Percentiles rank a stretch among this genome's conserved stretches.
These are phyloP conservation scores for Gossypium bickii DNA, from an alignment of 345 rosid species.

Conservation along the genomic window DNA sequence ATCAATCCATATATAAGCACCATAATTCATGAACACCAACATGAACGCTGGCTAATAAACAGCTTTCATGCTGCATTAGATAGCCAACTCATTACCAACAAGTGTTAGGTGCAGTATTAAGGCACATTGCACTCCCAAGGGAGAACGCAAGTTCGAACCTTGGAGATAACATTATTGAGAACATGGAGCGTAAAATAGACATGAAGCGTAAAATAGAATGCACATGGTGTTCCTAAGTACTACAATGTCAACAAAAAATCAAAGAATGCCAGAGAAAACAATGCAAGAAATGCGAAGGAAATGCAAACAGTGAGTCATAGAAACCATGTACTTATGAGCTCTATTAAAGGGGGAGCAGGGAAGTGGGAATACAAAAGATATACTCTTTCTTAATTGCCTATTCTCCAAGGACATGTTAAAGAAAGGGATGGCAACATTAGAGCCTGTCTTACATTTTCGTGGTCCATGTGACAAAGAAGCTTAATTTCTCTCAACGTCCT, in stretches of 20 bases:
- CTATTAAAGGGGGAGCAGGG: not conserved
- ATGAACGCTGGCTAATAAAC: not conserved
- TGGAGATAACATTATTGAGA: no score
- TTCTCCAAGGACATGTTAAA: not conserved
- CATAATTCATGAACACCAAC: not conserved
- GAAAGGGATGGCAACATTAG: not conserved
- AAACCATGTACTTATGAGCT: not conserved
- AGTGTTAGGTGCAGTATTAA: no score
- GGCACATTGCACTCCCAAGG: no score
- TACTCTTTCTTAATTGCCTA: not conserved
- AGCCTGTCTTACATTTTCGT: slow-evolving; percentile 47
- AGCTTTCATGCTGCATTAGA: not conserved
- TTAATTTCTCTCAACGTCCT: slow-evolving; percentile 74
- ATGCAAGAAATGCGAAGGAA: not conserved
- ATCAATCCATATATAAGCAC: not conserved
- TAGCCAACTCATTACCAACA: not conserved
- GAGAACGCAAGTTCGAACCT: no score
- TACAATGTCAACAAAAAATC: not conserved
- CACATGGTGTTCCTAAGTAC: not conserved
- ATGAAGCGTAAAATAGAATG: no score
- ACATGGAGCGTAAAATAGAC: no score
- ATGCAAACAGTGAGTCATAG: slow-evolving; percentile 4
- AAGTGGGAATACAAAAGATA: not conserved
- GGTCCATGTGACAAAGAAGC: slow-evolving; percentile 77
- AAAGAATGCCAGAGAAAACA: not conserved